These are phyloP conservation scores for Hordeum marinum DNA, from an alignment of 176 grass and related monocot species.

Conservation along the genomic window DNA sequence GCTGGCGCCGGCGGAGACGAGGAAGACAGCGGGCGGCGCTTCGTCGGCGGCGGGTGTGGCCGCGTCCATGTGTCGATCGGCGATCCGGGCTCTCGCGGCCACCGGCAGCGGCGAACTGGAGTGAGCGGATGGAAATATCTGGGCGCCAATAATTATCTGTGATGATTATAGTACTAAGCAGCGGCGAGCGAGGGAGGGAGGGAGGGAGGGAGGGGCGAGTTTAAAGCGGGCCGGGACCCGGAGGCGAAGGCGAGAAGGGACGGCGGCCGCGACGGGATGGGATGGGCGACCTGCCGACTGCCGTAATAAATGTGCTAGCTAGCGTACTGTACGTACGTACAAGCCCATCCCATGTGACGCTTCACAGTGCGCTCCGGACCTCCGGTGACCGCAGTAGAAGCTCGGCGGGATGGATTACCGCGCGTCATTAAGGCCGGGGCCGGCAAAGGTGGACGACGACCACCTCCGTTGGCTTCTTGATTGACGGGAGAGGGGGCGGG, in stretches of 20 bases:
- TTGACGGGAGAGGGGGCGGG: background rate
- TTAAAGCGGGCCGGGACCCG: constrained; percentile 25
- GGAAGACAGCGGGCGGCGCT: constrained; percentile 36
- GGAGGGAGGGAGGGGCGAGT: background rate
- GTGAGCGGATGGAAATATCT: background rate
- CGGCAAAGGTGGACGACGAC: constrained; percentile 8
- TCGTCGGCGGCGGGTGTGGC: constrained; percentile 20
- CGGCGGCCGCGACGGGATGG: constrained; percentile 34
- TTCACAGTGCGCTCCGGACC: background rate
- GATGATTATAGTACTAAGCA: background rate
- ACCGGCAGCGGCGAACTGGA: background rate
- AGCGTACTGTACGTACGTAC: constrained; percentile 35
- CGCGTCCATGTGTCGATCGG: constrained; percentile 30
- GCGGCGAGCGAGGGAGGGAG: background rate
- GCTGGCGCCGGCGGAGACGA: constrained; percentile 90
- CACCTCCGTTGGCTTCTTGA: background rate
- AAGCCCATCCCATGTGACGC: constrained; percentile 18
- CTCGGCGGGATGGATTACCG: constrained; percentile 21
- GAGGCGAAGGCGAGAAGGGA: background rate
- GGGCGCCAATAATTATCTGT: background rate
- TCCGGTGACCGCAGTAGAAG: background rate
- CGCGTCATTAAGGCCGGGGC: constrained; percentile 23
- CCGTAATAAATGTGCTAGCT: constrained; percentile 35
- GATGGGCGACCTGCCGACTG: constrained; percentile 45
- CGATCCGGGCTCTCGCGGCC: background rate